These are phyloP conservation scores for Vigna angularis DNA, from an alignment of 306 rosid species.

Conservation along the genomic window DNA sequence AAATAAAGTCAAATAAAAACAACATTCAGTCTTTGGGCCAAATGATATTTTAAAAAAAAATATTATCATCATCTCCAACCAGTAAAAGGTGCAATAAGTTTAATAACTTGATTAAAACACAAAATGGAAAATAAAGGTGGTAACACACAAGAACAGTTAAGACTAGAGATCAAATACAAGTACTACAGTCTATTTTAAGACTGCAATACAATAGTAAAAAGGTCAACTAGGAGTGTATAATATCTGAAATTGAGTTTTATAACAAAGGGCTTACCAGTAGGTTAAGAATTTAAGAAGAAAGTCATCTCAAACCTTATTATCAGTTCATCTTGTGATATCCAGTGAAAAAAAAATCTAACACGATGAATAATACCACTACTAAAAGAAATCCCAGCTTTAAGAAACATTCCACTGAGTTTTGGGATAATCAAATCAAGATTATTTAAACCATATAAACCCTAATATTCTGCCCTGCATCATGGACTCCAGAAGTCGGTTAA, in stretches of 20 bases:
- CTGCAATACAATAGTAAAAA: conserved; percentile 14
- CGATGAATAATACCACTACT: background rate
- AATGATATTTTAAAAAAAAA: conserved; percentile 6
- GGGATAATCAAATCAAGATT: conserved; percentile 13
- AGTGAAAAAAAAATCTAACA: conserved; percentile 6
- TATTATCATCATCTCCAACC: conserved; percentile 22
- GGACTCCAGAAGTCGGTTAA: conserved; percentile 16
- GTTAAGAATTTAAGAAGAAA: conserved; percentile 7
- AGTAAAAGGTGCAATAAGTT: conserved; percentile 19
- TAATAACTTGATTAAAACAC: conserved; percentile 33
- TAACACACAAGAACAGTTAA: conserved; percentile 17
- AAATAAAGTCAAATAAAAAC: conserved; percentile 27
- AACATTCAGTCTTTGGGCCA: conserved; percentile 16
- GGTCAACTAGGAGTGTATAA: conserved; percentile 19
- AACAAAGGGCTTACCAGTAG: background rate
- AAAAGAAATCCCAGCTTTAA: conserved; percentile 7
- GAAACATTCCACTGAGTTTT: conserved; percentile 11
- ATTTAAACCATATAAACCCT: conserved; percentile 19
- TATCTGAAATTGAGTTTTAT: conserved; percentile 20
- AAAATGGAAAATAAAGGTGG: conserved; percentile 1
- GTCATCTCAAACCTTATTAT: conserved; percentile 17
- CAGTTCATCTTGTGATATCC: conserved; percentile 17
- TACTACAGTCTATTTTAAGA: conserved; percentile 1
- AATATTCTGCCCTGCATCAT: conserved; percentile 2
- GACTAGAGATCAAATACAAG: conserved; percentile 28